Base-by-base conservation (phyloP, 163 green algal species). In the Scenedesmus sp. region DNA sequence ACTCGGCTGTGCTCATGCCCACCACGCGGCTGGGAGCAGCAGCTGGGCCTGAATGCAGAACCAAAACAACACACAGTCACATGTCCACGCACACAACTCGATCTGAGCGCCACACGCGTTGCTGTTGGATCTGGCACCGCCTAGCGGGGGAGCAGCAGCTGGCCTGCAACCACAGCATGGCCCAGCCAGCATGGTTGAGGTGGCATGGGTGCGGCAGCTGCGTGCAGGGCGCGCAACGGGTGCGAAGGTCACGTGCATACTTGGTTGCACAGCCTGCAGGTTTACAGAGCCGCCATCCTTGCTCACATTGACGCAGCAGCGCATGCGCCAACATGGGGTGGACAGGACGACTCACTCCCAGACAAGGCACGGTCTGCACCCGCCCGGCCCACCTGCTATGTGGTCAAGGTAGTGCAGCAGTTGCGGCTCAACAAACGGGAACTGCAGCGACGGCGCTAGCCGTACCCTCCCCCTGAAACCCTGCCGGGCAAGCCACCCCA, bases 391-490 rank as follows among this genome's bases (percentile, higher is more conserved):
- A 89, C 89, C 89, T 90, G 26, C 42, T 20, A 87, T 37, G 4
- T 86, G 72, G 6, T 61, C 49, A 43, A 92, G 89, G 12, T 90
- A 46, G 0, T 85, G 44, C 79, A 94, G 22, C 30, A 95, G 88
- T 22, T 53, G 46, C 12, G 92, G 92, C 68, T 95, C 92, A 22
- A 90, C 73, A 88, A 92, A 94, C 13, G 89, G 84, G 56, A 95
- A 95, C 81, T 87, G 81, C 80, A 94, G 82, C 18, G 65, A 90
- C 0, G 90, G 92, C 13, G 93, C 93, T 49, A 90, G 61, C 22
- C 92, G 85, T 44, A 94, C 93, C 40, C 82, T 86, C 40, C 82
- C 88, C 49, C 42, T 76, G 43, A 90, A 92, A 2, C 49, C 82
- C 24, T 83, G 78, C 72, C 65, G 81, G 15, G 33, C 43, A 12